Evolutionary conservation across 805 yeast genomes (phyloP), one percentile per base, ranked within the genome.

Genomic region (Pichia insulana): DNA sequence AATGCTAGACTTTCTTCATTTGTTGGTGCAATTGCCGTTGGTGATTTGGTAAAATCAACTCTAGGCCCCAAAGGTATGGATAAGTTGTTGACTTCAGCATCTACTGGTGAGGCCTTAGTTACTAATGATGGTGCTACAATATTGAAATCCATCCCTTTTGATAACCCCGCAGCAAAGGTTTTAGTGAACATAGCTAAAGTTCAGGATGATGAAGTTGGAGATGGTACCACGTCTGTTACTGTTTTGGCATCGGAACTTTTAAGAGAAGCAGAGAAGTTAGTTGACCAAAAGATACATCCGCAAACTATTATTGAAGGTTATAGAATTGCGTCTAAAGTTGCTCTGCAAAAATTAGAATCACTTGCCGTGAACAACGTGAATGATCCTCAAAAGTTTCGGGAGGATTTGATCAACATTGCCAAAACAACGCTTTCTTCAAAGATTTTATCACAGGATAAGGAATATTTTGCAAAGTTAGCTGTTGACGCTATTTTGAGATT

Each of bases 1-100:
- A 89, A 90, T 65, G 98, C 98, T 41, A 88, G 98, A 70, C 71
- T 90, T 69, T 85, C 96, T 7, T 87, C 98, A 2, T 92, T 92
- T 63, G 95, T 92, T 10, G 98, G 98, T 38, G 98, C 98, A 51
- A 90, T 92, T 59, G 99, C 98, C 33, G 98, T 92, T 30, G 99
- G 98, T 40, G 98, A 92, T 63, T 73, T 92, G 47, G 98, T 90
- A 36, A 90, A 90, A 64, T 71, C 88, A 26, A 84, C 98, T 3
- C 69, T 92, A 50, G 99, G 99, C 13, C 99, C 99, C 48, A 90
- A 92, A 60, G 99, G 99, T 49, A 90, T 92, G 97, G 99, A 92
- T 64, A 92, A 92, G 62, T 69, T 92, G 49, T 69, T 92, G 48
- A 96, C 87, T 57, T 80, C 94, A 50, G 84, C 96, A 16, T 73